These are phyloP conservation scores for Pouteria glomerata DNA, from an alignment of 148 eudicot species.

Conservation along the genomic window DNA sequence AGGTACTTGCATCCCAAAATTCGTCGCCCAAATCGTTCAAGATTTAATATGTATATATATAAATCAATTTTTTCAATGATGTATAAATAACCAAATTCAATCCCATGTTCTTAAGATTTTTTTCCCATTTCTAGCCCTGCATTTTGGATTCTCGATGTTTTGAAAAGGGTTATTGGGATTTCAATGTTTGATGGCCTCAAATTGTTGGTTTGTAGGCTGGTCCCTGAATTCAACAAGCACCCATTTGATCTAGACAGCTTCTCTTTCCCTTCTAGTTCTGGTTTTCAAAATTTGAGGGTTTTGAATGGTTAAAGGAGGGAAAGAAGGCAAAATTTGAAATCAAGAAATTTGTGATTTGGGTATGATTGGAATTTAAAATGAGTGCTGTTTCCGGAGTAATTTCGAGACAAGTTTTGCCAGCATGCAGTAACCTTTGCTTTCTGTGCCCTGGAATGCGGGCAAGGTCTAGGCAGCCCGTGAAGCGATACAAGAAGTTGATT, in stretches of 20 bases:
- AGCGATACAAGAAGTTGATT: slow-evolving; percentile 90
- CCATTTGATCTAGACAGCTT: slow-evolving; percentile 21
- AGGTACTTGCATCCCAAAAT: slow-evolving; percentile 28
- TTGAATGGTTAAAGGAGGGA: slow-evolving; percentile 22
- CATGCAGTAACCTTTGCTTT: slow-evolving; percentile 78
- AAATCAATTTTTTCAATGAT: not conserved
- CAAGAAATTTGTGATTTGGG: slow-evolving; percentile 13
- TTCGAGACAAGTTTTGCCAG: slow-evolving; percentile 90
- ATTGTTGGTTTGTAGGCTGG: slow-evolving; percentile 62
- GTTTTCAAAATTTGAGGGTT: not conserved
- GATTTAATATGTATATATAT: not conserved
- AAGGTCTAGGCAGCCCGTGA: slow-evolving; percentile 97
- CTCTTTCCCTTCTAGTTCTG: slow-evolving; percentile 33
- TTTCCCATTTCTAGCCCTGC: not conserved
- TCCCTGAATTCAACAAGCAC: slow-evolving; percentile 22
- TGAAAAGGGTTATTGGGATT: not conserved
- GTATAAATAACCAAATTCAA: not conserved
- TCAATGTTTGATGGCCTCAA: slow-evolving; percentile 10
- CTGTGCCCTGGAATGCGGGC: slow-evolving; percentile 83
- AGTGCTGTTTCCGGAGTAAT: slow-evolving; percentile 74
- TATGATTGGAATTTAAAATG: slow-evolving; percentile 33
- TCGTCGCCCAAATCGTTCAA: not conserved
- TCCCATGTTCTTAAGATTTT: not conserved
- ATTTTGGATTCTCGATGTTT: not conserved
- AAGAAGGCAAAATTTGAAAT: slow-evolving; percentile 21